phyloP scores from a whole-genome alignment of 2,329 filamentous ascomycete species.

The Dichotomopilus funicola region DNA sequence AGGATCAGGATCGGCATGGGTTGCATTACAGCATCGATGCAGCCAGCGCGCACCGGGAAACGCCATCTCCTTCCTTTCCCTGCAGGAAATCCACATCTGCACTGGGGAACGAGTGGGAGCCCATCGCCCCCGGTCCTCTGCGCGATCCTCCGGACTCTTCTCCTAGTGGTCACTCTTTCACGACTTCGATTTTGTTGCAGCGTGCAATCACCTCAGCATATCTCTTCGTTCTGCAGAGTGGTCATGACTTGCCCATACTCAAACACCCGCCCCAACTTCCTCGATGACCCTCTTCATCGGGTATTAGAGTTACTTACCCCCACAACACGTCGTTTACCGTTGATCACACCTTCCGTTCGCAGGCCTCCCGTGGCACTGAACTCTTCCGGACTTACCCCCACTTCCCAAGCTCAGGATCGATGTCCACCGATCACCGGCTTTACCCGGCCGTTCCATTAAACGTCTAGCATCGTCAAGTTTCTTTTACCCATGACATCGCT shows the following conservation, averaged over 20 bases:
- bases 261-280: background rate
- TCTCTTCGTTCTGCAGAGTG: no score
- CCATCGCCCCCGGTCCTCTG: constrained; percentile 3
- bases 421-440: background rate
- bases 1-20: background rate
- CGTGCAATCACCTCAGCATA: background rate
- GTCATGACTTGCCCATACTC: no score
- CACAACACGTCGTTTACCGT: background rate
- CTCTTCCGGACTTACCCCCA: background rate
- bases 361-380: background rate
- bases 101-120: background rate
- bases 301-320: background rate
- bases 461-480: no score
- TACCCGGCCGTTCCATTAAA: no score
- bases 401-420: background rate
- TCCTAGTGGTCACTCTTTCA: constrained; percentile 1
- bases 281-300: background rate
- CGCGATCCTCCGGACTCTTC: constrained; percentile 1
- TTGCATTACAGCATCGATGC: constrained; percentile 3
- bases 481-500: background rate
- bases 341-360: constrained; percentile 14
- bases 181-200: background rate
- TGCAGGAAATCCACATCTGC: constrained; percentile 4
- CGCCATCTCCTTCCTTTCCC: constrained; percentile 4
- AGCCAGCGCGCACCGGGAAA: background rate